Base-by-base conservation (phyloP, 2,329 filamentous ascomycete species). In the Aspergillus sp. region DNA sequence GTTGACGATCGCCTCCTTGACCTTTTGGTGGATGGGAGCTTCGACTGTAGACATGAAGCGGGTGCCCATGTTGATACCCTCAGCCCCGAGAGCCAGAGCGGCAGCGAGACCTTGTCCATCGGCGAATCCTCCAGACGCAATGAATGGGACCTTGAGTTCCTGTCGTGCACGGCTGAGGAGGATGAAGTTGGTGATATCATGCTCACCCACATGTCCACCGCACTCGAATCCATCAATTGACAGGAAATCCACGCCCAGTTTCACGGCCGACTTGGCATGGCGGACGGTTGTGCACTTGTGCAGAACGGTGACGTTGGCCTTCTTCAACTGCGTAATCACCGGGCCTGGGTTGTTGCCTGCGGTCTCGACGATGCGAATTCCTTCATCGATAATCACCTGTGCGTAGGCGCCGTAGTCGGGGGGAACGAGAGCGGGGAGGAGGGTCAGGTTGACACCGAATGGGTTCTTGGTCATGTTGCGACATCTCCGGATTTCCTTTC, bases 271-370 rank as follows among this genome's bases (percentile, higher is more conserved):
- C 67, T 89, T 81, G 13, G 93, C 93, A 65, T 98, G 93, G 43
- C 90, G 77, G 70, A 98, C 95, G 5, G 89, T 94, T 7, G 93
- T 98, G 76, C 93, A 97, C 74, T 98, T 98, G 79, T 98, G 93
- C 44, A 98, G 74, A 57, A 98, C 83, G 44, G 79, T 91, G 59
- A 81, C 79, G 44, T 82, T 82, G 5, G 84, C 86, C 48, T 79
- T 79, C 73, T 97, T 98, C 43, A 98, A 78, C 74, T 89, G 81
- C 63, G 81, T 76, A 67, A 98, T 97, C 51, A 98, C 85, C 4
- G 90, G 90, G 1, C 90, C 93, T 0, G 93, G 93, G 58, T 77
- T 84, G 74, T 95, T 95, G 42, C 90, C 90, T 1, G 90, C 90
- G 3, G 90, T 95, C 73, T 97, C 93, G 56, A 97, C 91, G 49